Base-by-base conservation (phyloP, 1,139 yeast genomes). In the Blastobotrys ciferrii region DNA sequence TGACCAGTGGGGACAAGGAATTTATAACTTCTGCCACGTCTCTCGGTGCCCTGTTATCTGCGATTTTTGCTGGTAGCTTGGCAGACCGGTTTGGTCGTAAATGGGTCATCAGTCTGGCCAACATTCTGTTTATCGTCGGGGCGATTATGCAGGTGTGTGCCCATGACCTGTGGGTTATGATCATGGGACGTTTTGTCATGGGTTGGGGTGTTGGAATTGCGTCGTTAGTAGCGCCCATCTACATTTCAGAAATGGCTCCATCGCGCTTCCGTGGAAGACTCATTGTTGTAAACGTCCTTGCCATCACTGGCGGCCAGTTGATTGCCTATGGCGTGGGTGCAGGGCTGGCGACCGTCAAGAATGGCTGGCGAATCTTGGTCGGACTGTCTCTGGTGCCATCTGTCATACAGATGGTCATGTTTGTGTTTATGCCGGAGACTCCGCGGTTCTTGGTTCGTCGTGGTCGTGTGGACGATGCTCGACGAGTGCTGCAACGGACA, bases 131-230 rank as follows among this genome's bases (percentile, higher is more conserved):
- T 64, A 74, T 91, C 18, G 73, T 84, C 36, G 98, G 98, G 49
- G 87, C 95, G 25, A 77, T 81, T 42, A 73, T 89, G 58, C 98
- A 92, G 69, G 80, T 91, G 50, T 85, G 82, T 31, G 80, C 97
- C 4, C 78, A 80, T 51, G 73, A 81, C 2, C 83, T 88, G 51
- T 87, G 97, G 95, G 82, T 86, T 35, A 91, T 92, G 97, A 82
- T 87, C 57, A 82, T 72, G 13, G 98, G 98, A 35, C 76, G 98
- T 66, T 83, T 91, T 58, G 73, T 91, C 42, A 86, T 91, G 82
- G 98, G 98, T 18, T 86, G 86, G 70, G 97, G 95, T 57, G 96
- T 91, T 18, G 98, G 98, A 55, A 78, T 87, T 51, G 97, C 97
- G 0, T 87, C 96, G 3, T 72, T 91, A 50, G 84, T 88, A 47